Base-by-base conservation (phyloP, 257 asterid genomes). In the Catharanthus roseus region DNA sequence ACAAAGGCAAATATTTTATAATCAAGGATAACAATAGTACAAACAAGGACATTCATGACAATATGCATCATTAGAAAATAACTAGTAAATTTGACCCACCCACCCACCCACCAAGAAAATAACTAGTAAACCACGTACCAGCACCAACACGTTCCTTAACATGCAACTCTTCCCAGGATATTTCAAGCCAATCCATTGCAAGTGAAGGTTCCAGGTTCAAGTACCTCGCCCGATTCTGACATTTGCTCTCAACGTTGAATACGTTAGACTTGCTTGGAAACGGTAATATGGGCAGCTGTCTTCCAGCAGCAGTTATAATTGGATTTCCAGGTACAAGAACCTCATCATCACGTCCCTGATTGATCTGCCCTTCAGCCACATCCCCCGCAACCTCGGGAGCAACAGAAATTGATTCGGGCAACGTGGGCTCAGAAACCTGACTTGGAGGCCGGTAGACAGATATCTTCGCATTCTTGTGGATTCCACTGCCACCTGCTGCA, bases 111-210 rank as follows among this genome's bases (percentile, higher is more conserved):
- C n/a, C n/a, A n/a, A 6, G 24, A 61, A 3, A 39, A 53, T 39
- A 64, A 12, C 44, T 61, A 72, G 64, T 24, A 65, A 51, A 67
- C 53, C 44, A 44, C 74, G 57, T 88, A 95, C 99, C 97, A 71
- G 97, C 99, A 1, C 97, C 99, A 74, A 95, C 83, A 34, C 97
- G 97, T 82, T 95, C 99, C 79, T 91, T 95, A 31, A 95, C 82
- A 71, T 83, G 96, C 47, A 95, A 74, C 55, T 95, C 99, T 38
- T 95, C 96, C 97, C 99, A 95, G 15, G 97, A 79, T 80, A 95
- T 95, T 86, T 89, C 97, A 21, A 95, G 96, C 97, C 96, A 91
- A 77, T 95, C 99, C 92, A 83, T 89, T 69, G 96, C 99, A 77
- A 95, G 97, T 69, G 92, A 89, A 58, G 98, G 98, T 73, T 90